Percentiles rank a stretch among this genome's conserved stretches.
Conservation (phyloP, 176 grass and related monocot species). For the Avena insularis region DNA sequence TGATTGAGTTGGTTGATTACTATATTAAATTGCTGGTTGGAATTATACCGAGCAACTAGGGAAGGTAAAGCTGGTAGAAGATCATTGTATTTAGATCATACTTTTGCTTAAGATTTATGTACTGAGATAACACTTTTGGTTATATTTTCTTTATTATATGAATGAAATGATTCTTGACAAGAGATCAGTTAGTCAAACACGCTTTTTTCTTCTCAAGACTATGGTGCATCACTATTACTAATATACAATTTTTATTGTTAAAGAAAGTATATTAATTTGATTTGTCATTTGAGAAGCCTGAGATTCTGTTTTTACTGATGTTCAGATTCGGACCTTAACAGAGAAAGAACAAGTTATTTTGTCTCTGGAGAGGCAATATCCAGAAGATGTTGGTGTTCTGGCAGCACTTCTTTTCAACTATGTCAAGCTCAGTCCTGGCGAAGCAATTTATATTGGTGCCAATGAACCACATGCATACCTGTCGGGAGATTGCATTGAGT, state of each 20-base stretch:
- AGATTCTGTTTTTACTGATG: not conserved
- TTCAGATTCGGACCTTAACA: constrained; percentile 73
- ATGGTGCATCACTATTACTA: not conserved
- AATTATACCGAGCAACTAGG: not conserved
- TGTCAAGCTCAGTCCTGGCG: constrained; percentile 80
- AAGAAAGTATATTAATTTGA: not conserved
- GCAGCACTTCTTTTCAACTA: constrained; percentile 84
- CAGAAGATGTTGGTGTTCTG: constrained; percentile 82
- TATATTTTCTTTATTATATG: no score
- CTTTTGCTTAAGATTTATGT: not conserved
- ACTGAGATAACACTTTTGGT: no score
- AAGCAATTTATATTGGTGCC: constrained; percentile 79
- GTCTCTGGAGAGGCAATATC: constrained; percentile 68
- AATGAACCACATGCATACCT: constrained; percentile 95
- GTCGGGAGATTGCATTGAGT: constrained; percentile 88
- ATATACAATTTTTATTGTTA: not conserved
- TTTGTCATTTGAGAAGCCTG: not conserved
- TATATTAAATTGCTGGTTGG: not conserved
- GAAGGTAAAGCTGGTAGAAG: not conserved
- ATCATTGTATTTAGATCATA: not conserved
- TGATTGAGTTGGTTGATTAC: not conserved
- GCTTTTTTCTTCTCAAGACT: not conserved
- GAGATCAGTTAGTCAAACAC: not conserved
- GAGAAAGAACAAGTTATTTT: constrained; percentile 81
- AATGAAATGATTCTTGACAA: not conserved